phyloP scores from a whole-genome alignment of 139 green algal species.

The Picochlorum sp. region DNA sequence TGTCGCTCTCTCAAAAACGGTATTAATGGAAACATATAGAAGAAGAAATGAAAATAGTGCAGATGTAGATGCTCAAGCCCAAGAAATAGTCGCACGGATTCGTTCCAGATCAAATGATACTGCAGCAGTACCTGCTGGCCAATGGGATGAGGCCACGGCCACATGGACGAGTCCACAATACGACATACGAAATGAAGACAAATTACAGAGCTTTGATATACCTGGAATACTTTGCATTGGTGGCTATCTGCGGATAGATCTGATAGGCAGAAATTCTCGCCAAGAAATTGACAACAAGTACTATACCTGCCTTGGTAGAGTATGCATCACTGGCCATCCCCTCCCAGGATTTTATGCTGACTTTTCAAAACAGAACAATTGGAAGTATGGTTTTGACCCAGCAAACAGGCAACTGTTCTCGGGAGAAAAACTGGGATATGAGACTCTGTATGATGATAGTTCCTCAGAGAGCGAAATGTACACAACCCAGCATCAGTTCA shows the following conservation, averaged over 20 bases:
- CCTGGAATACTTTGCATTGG: neutral
- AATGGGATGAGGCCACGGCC: neutral
- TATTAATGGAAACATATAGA: neutral
- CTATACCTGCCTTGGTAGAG: conserved; percentile 17
- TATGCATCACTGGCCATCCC: neutral
- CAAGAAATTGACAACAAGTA: conserved; percentile 23
- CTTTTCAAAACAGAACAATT: too few relatives aligned
- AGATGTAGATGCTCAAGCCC: neutral
- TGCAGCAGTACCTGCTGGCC: neutral
- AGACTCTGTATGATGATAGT: too few relatives aligned
- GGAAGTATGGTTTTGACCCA: too few relatives aligned
- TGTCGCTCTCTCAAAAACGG: neutral
- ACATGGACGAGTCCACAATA: neutral
- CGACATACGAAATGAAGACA: neutral
- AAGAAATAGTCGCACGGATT: neutral
- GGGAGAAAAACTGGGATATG: too few relatives aligned
- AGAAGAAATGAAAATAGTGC: neutral
- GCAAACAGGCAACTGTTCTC: too few relatives aligned
- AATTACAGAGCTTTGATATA: neutral
- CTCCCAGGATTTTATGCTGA: neutral
- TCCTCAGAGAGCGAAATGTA: too few relatives aligned
- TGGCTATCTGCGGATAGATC: conserved; percentile 19
- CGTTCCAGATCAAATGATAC: neutral
- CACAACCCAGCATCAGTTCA: too few relatives aligned
- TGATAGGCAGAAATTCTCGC: conserved; percentile 24